Evolutionary conservation across 768 basidiomycete genomes (phyloP), one percentile per base, ranked within the genome.

Genomic region (Stropharia rugosoannulata): DNA sequence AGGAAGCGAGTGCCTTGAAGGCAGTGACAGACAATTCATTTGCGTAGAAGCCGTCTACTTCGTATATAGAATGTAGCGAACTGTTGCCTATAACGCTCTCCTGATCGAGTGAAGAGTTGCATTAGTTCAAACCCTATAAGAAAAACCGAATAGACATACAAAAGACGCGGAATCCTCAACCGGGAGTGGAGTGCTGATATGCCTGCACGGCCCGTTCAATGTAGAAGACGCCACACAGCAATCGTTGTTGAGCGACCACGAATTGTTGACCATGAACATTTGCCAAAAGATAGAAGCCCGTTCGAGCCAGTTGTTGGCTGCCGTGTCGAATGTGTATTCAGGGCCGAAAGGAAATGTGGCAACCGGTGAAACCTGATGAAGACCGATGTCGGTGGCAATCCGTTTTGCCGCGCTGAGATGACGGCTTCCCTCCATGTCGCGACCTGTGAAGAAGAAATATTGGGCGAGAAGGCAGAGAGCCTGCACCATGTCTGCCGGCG

Each of bases 351-450:
- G 59, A 35, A 56, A 62, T 25, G 50, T 59, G 44, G 51, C 59
- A 59, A 16, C 73, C 65, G 2, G 69, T 70, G 44, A 55, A 48
- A 85, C 74, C 60, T 82, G 82, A 64, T 85, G 82, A 12, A 86
- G 68, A 25, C 82, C 81, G n/a, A 83, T 75, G 10, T 79, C 80
- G 16, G 82, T 73, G n/a, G 84, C 82, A 18, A 86, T 74, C n/a
- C 83, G 77, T 39, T 83, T 80, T 5, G 84, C 82, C 13, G 80
- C 78, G 57, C 80, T 83, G 1, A 84, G 76, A 58, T 86, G 83
- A 35, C 80, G 77, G 66, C 84, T 84, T 3, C 81, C 85, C 62
- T 87, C 84, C 32, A 84, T 74, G 25, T 74, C 66, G 10, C 83
- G 77, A 47, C 76, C 77, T 54, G 83, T 82, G 66, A 77, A 75